Base-by-base conservation (phyloP, 208 protist genomes). In the Wallacemonas rigidus region DNA sequence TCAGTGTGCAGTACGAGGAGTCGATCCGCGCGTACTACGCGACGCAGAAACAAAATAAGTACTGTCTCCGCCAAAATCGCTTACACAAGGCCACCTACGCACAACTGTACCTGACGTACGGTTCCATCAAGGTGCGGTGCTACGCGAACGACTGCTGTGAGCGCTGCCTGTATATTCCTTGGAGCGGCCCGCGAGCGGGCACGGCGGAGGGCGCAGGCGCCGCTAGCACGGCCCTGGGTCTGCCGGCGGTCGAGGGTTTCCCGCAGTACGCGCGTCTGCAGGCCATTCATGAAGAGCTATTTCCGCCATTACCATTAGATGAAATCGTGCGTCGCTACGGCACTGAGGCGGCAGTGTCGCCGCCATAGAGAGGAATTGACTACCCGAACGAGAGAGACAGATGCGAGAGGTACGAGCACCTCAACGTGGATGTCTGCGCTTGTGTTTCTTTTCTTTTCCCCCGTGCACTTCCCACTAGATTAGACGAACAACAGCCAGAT, bases 101-200 rank as follows among this genome's bases (percentile, higher is more conserved):
- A 1, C 91, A 96, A 80, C 80, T 96, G 39, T 96, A 94, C 72
- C 73, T 96, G 26, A 96, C 91, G 9, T 96, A 92, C 71, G 88
- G 89, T n/a, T 93, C 87, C 14, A 91, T 96, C 68, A 96, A 96
- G 73, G 60, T 96, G 17, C 89, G 91, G 38, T 96, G 91, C 79
- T 96, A 94, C 79, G 74, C 88, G 50, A 96, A 96, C 71, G 91
- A 96, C 80, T 96, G 91, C 77, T 88, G 74, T 64, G 74, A 85
- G 4, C 44, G 79, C 17, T 96, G 91, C 74, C 80, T 89, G n/a
- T 58, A 83, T 12, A 62, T 96, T 17, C 76, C 76, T 39, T 96
- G 91, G 89, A 77, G 70, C 35, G 47, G 60, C 0, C 74, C 85
- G 51, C 63, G 71, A 12, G 53, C 50, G 14, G 67, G 74, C 26